Evolutionary conservation across 345 rosid genomes (phyloP), one percentile per base, ranked within the genome.

Genomic region (Citrus mangshanensis): DNA sequence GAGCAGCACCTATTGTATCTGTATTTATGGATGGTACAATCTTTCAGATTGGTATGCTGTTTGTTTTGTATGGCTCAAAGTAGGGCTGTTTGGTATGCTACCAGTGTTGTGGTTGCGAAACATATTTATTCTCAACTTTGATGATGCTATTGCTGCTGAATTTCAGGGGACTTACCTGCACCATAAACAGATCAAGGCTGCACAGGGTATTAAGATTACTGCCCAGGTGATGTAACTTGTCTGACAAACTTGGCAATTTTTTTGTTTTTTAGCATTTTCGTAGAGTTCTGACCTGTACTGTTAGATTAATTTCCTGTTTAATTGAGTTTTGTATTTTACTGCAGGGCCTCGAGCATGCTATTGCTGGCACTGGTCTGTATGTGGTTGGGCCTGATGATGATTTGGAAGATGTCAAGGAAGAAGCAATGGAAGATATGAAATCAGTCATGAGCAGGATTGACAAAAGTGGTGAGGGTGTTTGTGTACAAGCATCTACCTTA

Each of bases 311-410:
- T 72, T 65, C 27, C 67, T 68, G 38, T 30, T 34, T 72, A 79
- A 65, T 66, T 70, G 6, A 28, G 30, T 60, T 74, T 19, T 49
- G 46, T 81, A 28, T 67, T 73, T 40, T 73, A 30, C 27, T 85
- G 60, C 75, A 95, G 97, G 98, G 97, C 68, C 94, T 95, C 58
- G 97, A 95, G 84, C 97, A 92, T 83, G 97, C 99, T 72, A 88
- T 95, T 82, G 98, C 99, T 73, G 99, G 99, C 38, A 95, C 99
- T 58, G 91, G 91, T 72, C 83, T 94, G 42, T 89, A 92, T 78
- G 97, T 95, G 51, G 91, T 90, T 40, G 95, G 94, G 60, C 89
- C 92, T 63, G 89, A 89, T 81, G 97, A 95, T 80, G 88, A 91
- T 84, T 72, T 92, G 78, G 97, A 94, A 6, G 93, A 86, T 77